Base-by-base conservation (phyloP, 2,329 filamentous ascomycete genomes). In the Talaromyces sp. region DNA sequence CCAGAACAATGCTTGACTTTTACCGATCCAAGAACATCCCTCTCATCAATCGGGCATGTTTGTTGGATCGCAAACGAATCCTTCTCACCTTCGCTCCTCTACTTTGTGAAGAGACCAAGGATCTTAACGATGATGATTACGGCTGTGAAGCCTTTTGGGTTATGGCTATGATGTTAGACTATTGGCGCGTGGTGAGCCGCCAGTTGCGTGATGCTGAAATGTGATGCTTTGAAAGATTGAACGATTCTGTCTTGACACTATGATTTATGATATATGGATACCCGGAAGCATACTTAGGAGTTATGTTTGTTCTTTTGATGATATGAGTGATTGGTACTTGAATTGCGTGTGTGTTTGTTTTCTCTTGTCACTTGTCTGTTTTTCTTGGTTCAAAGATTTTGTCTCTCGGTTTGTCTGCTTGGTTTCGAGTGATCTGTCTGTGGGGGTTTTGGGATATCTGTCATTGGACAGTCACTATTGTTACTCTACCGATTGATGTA, bases 181-280 rank as follows among this genome's bases (percentile, higher is more conserved):
- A 74, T 62, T 80, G 78, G 78, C 72, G 71, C 11, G 69, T 67
- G 2, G 69, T 80, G 19, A 76, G 73, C 62, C 70, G 71, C 22
- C 75, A 77, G 57, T 63, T 79, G 47, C 68, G 69, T 61, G 45
- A 65, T n/a, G 77, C 73, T 74, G 70, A 72, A 58, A 58, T 69
- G 15, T 66, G 61, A 66, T 43, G 33, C 25, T 37, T 22, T 58
- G 56, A 19, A 25, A 27, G 37, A 45, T 45, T 37, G 37, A 59
- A 33, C 3, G 35, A 39, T 41, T 17, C 22, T 45, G 22, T 31
- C 35, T 45, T 59, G 56, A 59, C 56, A 59, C 39, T 59, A 59
- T 59, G 56, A 59, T 59, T 59, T 59, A 59, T 59, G 39, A 43
- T 59, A 33, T 59, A 59, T 59, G 17, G 56, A 59, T 59, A 59